A percentile compares a stretch with the other conserved stretches of the same genome.
These are phyloP conservation scores for Arachnomyces sp. DNA, from an alignment of 2,329 filamentous ascomycete genomes.

Conservation along the genomic window DNA sequence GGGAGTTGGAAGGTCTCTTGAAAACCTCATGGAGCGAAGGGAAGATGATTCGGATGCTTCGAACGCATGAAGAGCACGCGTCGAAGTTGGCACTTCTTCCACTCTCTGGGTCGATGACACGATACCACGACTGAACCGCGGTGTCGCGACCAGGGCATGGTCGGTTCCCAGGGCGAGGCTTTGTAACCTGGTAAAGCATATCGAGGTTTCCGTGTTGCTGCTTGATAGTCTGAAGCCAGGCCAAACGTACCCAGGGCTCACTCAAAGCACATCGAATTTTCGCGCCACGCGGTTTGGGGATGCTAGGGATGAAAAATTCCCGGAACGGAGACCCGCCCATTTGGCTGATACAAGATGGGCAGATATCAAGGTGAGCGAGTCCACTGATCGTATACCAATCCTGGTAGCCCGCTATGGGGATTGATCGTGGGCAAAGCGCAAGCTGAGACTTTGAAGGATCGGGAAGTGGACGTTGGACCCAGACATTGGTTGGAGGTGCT, in stretches of 20 bases:
- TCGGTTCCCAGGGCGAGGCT: constrained; percentile 49
- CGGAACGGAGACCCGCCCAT: constrained; percentile 66
- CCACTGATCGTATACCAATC: constrained; percentile 77
- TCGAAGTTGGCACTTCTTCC: constrained; percentile 63
- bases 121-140: constrained; percentile 63
- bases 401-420: constrained; percentile 54
- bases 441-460: constrained; percentile 32
- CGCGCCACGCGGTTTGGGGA: constrained; percentile 49
- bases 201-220: constrained; percentile 58
- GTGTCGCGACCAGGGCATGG: constrained; percentile 52
- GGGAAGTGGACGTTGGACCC: constrained; percentile 12
- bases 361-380: constrained; percentile 68
- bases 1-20: constrained; percentile 29
- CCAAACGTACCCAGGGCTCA: constrained; percentile 73
- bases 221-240: constrained; percentile 72
- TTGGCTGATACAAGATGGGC: constrained; percentile 67
- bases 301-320: constrained; percentile 56
- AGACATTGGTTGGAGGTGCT: constrained; percentile 3
- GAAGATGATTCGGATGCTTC: constrained; percentile 64
- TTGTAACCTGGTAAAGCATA: constrained; percentile 62
- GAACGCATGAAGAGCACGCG: constrained; percentile 67
- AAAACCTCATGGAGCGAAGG: constrained; percentile 66
- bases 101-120: constrained; percentile 61
- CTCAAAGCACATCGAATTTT: constrained; percentile 72
- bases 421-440: constrained; percentile 62